Conservation (phyloP, 164 flowering plant species). For the Vitis riparia region DNA sequence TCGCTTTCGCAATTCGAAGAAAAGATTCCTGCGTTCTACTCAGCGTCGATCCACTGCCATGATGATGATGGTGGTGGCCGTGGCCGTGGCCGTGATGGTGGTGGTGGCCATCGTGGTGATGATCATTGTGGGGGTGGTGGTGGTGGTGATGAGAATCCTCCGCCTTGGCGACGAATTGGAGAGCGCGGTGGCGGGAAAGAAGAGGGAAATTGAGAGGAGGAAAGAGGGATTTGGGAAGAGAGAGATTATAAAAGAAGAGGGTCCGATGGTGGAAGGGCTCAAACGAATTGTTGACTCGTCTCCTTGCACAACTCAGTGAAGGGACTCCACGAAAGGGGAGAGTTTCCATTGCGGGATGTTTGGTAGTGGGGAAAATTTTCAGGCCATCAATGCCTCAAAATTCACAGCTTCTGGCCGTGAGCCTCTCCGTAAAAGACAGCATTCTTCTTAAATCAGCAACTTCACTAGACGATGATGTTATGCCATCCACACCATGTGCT, state of each 20-base stretch:
- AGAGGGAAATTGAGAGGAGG: background rate
- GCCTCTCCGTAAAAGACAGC: no score
- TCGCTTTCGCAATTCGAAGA: constrained; percentile 52
- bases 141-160: constrained; percentile 17
- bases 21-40: constrained; percentile 54
- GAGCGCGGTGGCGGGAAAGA: background rate
- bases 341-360: constrained; percentile 15
- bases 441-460: background rate
- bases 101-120: constrained; percentile 25
- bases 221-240: background rate
- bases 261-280: background rate
- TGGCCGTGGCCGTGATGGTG: constrained; percentile 21
- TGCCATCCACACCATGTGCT: constrained; percentile 1
- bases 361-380: background rate
- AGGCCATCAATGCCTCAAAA: no score
- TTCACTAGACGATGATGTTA: background rate
- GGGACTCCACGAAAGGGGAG: constrained; percentile 4
- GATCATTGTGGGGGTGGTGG: constrained; percentile 22
- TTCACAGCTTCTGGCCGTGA: no score
- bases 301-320: background rate
- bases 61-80: constrained; percentile 32
- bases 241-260: background rate
- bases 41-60: constrained; percentile 27
- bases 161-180: constrained; percentile 5
- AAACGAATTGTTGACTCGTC: constrained; percentile 15